Evolutionary conservation across 257 asterid genomes (phyloP), one percentile per base, ranked within the genome.

Genomic region (Nicotiana tomentosiformis): DNA sequence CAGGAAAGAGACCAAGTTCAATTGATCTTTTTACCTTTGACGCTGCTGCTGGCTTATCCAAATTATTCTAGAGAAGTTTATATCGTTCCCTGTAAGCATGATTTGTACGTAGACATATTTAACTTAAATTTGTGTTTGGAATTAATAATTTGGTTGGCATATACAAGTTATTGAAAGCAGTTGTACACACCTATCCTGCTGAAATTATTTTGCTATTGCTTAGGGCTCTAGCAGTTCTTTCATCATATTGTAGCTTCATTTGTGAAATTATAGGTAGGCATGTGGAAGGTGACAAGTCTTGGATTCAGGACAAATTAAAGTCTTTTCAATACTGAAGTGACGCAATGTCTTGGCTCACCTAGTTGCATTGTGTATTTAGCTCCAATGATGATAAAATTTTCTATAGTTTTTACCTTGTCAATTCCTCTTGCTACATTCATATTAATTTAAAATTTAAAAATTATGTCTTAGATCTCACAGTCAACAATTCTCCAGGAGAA

Each of bases 201-300:
- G 62, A 74, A 74, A 74, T 10, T 6, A 46, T 7, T 46, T 15
- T 26, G 74, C 74, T 66, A 66, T 32, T 6, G 74, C 74, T 66
- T 66, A 32, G 74, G 74, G 26, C 74, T 66, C 69, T 65, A 65
- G 20, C 72, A 14, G 11, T 30, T 65, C 72, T 30, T 30, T 65
- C 72, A 72, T 32, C 60, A 49, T 70, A 29, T 29, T 29, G 18
- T 65, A 65, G 70, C 70, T 16, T 32, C 39, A 26, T 74, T 12
- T 72, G 60, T 72, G 60, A 43, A 12, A 46, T 12, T 72, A 49
- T 72, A 70, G 58, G n/a, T 70, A 72, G 79, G 61, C 60, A 43
- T 46, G 78, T 72, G 78, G 78, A 72, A 72, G 60, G 78, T 12
- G 14, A 72, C 12, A 72, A 46, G 39, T 46, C 79, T 72, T 72